Conservation (phyloP, 306 rosid genomes). For the Vachellia pachyceras region DNA sequence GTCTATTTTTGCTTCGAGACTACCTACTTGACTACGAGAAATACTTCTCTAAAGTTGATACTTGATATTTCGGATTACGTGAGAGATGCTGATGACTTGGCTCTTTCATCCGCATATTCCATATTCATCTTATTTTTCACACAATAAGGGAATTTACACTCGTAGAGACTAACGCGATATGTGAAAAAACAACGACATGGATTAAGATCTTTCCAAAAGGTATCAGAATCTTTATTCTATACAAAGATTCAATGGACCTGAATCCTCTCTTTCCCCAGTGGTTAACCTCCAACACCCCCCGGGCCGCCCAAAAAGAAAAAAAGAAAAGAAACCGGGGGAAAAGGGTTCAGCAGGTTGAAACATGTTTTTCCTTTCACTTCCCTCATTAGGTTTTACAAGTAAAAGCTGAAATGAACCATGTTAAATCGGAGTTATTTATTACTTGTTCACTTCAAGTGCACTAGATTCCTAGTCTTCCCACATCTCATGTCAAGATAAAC, state of each 20-base stretch:
- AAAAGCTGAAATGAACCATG: not conserved
- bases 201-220: not conserved
- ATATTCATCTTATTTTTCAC: not conserved
- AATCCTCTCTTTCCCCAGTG: not conserved
- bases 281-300: not conserved
- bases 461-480: slow-evolving; percentile 8
- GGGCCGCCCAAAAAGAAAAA: too few species aligned
- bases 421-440: slow-evolving; percentile 3
- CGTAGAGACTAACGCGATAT: not conserved
- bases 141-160: not conserved
- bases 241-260: not conserved
- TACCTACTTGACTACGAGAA: not conserved
- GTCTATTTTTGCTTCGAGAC: not conserved
- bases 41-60: not conserved
- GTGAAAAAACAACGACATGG: not conserved
- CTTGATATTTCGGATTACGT: not conserved
- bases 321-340: not conserved
- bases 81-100: not conserved
- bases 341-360: not conserved
- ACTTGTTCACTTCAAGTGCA: not conserved
- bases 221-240: not conserved
- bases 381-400: not conserved
- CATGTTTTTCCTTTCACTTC: not conserved
- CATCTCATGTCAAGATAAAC: slow-evolving; percentile 13
- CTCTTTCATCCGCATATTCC: not conserved